phyloP scores from a whole-genome alignment of 495 filamentous ascomycete species.

The Talaromyces ruber region DNA sequence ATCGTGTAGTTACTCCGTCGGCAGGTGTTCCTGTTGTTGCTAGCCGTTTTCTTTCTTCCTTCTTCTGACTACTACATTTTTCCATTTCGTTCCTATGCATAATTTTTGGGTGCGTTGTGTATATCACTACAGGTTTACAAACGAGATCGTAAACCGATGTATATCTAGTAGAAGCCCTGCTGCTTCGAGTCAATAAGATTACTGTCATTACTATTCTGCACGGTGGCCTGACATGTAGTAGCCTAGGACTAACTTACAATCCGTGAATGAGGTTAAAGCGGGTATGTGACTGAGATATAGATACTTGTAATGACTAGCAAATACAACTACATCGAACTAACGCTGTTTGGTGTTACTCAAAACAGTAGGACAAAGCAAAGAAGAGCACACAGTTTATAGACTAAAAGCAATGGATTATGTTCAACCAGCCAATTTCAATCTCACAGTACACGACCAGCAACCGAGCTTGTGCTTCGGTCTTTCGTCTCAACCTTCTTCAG shows the following conservation, averaged over 20 bases:
- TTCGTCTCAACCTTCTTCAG: constrained; percentile 79
- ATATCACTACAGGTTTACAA: too few relatives aligned
- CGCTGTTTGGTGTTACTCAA: background rate
- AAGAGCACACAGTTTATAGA: background rate
- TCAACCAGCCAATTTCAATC: background rate
- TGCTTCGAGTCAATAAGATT: too few relatives aligned
- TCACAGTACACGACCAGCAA: constrained; percentile 63
- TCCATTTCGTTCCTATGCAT: too few relatives aligned
- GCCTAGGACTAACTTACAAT: too few relatives aligned
- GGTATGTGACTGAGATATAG: background rate
- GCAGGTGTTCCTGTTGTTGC: background rate
- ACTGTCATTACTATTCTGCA: too few relatives aligned
- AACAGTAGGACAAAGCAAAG: background rate
- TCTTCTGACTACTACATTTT: background rate
- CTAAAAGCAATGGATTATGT: background rate
- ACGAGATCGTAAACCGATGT: too few relatives aligned
- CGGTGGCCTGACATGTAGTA: background rate
- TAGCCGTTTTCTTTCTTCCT: background rate
- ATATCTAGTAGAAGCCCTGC: too few relatives aligned
- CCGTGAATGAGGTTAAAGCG: background rate
- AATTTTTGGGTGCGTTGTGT: background rate
- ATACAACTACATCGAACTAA: background rate
- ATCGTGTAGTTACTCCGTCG: background rate
- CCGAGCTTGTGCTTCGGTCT: constrained; percentile 63
- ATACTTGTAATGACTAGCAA: background rate